These are phyloP conservation scores for Chaetomiaceae sp. DNA, from an alignment of 2,329 filamentous ascomycete genomes.

Conservation along the genomic window DNA sequence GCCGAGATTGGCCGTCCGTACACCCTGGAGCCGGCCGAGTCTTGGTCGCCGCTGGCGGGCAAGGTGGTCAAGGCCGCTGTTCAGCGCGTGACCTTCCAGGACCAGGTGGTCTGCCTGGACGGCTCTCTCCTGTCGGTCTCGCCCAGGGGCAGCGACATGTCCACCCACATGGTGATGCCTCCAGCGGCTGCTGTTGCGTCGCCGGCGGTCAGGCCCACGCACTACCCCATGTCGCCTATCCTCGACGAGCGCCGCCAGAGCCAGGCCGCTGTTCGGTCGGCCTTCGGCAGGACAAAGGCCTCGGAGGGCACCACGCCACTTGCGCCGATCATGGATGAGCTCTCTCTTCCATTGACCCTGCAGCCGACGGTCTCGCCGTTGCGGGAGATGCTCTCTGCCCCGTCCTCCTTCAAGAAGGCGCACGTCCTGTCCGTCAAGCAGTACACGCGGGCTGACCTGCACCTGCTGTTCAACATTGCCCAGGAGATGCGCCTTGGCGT, in stretches of 20 bases:
- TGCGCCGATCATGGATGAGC: conserved; percentile 39
- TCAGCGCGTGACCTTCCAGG: conserved; percentile 71
- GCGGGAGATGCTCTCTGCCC: conserved; percentile 65
- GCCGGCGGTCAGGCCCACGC: conserved; percentile 47
- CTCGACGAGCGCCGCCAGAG: conserved; percentile 23
- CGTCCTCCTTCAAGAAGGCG: conserved; percentile 81
- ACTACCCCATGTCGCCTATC: conserved; percentile 27
- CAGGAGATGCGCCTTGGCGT: conserved; percentile 97
- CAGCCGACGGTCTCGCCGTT: conserved; percentile 57
- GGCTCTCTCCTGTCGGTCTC: conserved; percentile 56
- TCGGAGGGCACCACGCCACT: conserved; percentile 33
- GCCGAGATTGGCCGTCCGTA: conserved; percentile 71
- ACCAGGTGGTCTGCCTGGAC: conserved; percentile 70
- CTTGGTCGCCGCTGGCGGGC: conserved; percentile 70
- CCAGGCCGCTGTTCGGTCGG: conserved; percentile 30
- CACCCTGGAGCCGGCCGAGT: conserved; percentile 45
- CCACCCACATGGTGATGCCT: conserved; percentile 55
- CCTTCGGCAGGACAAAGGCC: conserved; percentile 31
- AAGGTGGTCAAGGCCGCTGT: conserved; percentile 65
- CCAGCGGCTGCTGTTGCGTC: conserved; percentile 51
- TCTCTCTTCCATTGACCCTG: conserved; percentile 43
- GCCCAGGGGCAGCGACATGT: conserved; percentile 69
- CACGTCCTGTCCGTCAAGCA: conserved; percentile 91
- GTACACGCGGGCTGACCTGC: conserved; percentile 81
- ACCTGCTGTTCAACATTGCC: conserved; percentile 91